Conservation (phyloP, 2,329 filamentous ascomycete genomes). For the Trichoderma oligosporum region DNA sequence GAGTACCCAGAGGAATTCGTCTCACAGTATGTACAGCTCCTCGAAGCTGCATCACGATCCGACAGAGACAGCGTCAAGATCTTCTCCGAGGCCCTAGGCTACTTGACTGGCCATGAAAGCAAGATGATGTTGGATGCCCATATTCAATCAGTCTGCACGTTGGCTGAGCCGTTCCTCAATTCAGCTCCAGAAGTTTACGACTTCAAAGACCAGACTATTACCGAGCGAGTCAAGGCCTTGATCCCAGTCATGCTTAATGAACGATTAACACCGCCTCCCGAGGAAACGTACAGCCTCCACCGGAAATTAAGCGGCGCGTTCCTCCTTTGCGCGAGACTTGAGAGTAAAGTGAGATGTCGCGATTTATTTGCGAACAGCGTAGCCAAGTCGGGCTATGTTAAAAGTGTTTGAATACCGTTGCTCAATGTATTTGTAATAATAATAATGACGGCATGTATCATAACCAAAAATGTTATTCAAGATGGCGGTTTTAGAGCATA, state of each 20-base stretch:
- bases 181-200: constrained; percentile 81
- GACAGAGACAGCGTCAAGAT: constrained; percentile 62
- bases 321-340: constrained; percentile 80
- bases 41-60: constrained; percentile 71
- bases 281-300: constrained; percentile 96
- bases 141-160: constrained; percentile 77
- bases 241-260: constrained; percentile 94
- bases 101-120: constrained; percentile 87
- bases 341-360: constrained; percentile 76
- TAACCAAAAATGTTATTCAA: too few species aligned
- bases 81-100: constrained; percentile 75
- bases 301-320: constrained; percentile 95
- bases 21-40: constrained; percentile 70
- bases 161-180: constrained; percentile 84
- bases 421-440: not conserved
- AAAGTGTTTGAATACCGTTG: not conserved
- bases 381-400: constrained; percentile 33
- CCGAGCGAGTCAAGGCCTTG: constrained; percentile 79
- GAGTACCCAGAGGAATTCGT: constrained; percentile 82
- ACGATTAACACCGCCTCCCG: constrained; percentile 82
- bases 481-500: too few species aligned
- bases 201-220: constrained; percentile 92
- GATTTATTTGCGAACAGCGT: constrained; percentile 68
- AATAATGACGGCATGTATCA: too few species aligned
- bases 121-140: constrained; percentile 85